These are phyloP conservation scores for Scheffersomyces insectosa DNA, from an alignment of 1,139 yeast species.

Conservation along the genomic window DNA sequence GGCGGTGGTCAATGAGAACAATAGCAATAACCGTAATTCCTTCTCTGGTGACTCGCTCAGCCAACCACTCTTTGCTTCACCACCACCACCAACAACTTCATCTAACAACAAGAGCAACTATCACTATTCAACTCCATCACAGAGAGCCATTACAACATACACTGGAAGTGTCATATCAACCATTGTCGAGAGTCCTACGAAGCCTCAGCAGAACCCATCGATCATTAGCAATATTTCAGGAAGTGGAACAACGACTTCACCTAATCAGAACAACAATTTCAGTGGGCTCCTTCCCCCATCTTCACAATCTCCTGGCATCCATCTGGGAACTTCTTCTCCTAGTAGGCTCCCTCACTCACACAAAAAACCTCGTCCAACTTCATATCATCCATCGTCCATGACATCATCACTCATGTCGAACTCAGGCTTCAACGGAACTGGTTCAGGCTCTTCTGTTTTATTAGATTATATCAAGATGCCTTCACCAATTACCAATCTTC, in stretches of 20 bases:
- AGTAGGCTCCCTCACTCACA: constrained; percentile 41
- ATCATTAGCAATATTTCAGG: too few relatives aligned
- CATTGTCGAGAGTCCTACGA: constrained; percentile 48
- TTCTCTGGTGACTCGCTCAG: constrained; percentile 17
- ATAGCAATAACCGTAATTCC: constrained; percentile 26
- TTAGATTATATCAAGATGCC: constrained; percentile 37
- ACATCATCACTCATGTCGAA: constrained; percentile 31
- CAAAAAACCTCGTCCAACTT: constrained; percentile 75
- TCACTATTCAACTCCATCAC: constrained; percentile 18
- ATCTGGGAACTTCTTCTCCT: constrained; percentile 16
- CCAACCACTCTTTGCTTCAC: constrained; percentile 6
- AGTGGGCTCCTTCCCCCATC: constrained; percentile 6
- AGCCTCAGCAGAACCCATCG: constrained; percentile 11
- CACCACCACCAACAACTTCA: constrained; percentile 8
- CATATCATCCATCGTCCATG: constrained; percentile 69
- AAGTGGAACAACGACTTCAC: constrained; percentile 1
- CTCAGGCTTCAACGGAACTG: constrained; percentile 7
- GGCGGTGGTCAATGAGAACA: constrained; percentile 60
- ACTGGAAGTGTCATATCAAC: constrained; percentile 44
- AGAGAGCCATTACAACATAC: constrained; percentile 45
- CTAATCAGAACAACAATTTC: too few relatives aligned
- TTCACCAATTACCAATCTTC: constrained; percentile 25
- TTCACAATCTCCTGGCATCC: constrained; percentile 11
- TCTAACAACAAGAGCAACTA: constrained; percentile 4
- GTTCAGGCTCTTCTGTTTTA: constrained; percentile 22